Conservation (phyloP, 1,284 basidiomycete species). For the Salmacisia buchloeana region DNA sequence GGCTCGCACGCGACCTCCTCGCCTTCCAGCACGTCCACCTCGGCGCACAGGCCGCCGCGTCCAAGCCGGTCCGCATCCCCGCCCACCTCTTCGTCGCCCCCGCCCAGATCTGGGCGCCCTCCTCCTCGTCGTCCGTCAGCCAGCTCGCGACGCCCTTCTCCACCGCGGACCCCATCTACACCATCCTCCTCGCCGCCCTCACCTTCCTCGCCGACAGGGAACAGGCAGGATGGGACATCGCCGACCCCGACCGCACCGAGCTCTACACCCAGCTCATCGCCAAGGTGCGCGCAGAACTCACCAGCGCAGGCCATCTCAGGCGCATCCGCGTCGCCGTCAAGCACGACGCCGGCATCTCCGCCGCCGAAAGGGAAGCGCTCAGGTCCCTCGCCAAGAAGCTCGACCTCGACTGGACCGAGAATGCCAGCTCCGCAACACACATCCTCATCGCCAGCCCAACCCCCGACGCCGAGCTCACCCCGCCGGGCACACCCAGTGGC, state of each 20-base stretch:
- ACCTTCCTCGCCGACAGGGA: constrained; percentile 13
- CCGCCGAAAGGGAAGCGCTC: constrained; percentile 38
- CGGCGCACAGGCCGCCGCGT: not conserved
- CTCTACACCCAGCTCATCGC: constrained; percentile 37
- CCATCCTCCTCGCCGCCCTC: constrained; percentile 23
- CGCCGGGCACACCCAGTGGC: constrained; percentile 24
- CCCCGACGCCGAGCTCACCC: constrained; percentile 21
- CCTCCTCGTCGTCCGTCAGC: not conserved
- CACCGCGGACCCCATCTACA: constrained; percentile 19
- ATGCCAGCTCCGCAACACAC: constrained; percentile 34
- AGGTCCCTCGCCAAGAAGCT: constrained; percentile 30
- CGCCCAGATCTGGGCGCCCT: not conserved
- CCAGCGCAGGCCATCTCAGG: constrained; percentile 25
- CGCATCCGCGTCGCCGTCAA: constrained; percentile 24
- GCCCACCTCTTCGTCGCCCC: constrained; percentile 2
- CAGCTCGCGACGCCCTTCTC: not conserved
- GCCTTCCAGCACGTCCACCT: constrained; percentile 6
- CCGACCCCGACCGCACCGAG: constrained; percentile 21
- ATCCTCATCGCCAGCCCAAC: constrained; percentile 23
- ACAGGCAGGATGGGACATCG: constrained; percentile 29
- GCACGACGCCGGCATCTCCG: constrained; percentile 25
- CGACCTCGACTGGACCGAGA: constrained; percentile 40
- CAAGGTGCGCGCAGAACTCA: constrained; percentile 28
- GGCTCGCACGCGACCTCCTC: constrained; percentile 1
- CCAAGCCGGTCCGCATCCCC: constrained; percentile 5